These are phyloP conservation scores for Aureobasidium vineae DNA, from an alignment of 2,329 filamentous ascomycete genomes.

Conservation along the genomic window DNA sequence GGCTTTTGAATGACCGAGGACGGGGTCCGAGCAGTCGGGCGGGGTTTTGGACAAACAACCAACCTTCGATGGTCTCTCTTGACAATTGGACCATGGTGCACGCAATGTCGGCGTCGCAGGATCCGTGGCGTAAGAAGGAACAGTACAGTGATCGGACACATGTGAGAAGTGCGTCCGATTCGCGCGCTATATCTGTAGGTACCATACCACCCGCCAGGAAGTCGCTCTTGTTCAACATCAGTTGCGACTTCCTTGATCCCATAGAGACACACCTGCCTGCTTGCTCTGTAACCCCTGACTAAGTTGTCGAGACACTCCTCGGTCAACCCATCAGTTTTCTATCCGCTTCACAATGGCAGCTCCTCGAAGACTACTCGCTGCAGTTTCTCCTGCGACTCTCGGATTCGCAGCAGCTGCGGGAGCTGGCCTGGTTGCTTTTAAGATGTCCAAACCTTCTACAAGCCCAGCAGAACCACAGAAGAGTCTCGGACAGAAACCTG, in stretches of 20 bases:
- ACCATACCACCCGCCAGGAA: neutral
- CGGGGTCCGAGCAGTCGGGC: neutral
- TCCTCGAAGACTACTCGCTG: slow-evolving; percentile 15
- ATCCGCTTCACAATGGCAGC: neutral
- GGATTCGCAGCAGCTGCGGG: slow-evolving; percentile 10
- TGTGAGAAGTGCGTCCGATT: neutral
- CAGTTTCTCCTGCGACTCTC: slow-evolving; percentile 7
- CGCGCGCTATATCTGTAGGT: neutral
- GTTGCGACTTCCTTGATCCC: neutral
- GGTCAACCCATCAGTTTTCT: too few species aligned
- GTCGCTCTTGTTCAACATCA: slow-evolving; percentile 6
- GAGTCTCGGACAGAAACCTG: slow-evolving; percentile 19
- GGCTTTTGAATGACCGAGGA: slow-evolving; percentile 1
- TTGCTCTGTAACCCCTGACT: slow-evolving; percentile 35
- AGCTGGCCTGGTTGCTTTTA: slow-evolving; percentile 4
- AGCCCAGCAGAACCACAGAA: neutral
- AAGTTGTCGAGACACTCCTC: too few species aligned
- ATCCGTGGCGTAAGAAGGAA: neutral
- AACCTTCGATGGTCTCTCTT: neutral
- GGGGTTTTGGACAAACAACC: slow-evolving; percentile 1
- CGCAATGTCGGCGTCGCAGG: neutral
- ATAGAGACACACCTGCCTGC: slow-evolving; percentile 47
- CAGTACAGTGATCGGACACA: neutral
- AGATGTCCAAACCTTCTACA: neutral
- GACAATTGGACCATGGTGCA: neutral